Base-by-base conservation (phyloP, 495 filamentous ascomycete species). In the Aspergillus kassunensis region DNA sequence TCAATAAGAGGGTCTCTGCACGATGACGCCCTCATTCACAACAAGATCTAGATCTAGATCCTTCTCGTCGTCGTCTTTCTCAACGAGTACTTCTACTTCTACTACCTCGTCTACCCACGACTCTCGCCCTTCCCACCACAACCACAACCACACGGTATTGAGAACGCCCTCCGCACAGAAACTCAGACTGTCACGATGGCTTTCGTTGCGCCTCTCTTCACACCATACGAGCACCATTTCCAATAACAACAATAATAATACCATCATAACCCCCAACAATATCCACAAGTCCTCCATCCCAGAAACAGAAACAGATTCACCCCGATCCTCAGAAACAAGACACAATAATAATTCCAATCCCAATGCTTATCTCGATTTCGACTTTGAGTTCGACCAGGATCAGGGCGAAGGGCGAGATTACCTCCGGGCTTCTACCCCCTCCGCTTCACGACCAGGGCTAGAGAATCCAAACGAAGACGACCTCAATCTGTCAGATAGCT, bases 401-500 rank as follows among this genome's bases (percentile, higher is more conserved):
- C 4, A 27, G 4, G 24, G 9, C 24, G n/a, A n/a, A n/a, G n/a
- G n/a, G n/a, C n/a, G n/a, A n/a, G n/a, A n/a, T n/a, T n/a, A n/a
- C n/a, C n/a, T n/a, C n/a, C n/a, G n/a, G n/a, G 9, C 24, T 27
- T 27, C 4, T 27, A 27, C 4, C 9, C 24, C 24, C 9, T 27
- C 24, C 24, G 4, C 24, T 27, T 2, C 7, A 33, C 30, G 13
- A 3, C 13, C 30, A 3, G 13, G 12, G 9, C 4, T 9, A 3
- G 9, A 33, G 3, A 3, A 33, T 11, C 10, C 30, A 33, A 11
- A 3, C 4, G 12, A 33, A 43, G 13, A 51, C n/a, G 48, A 45
- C 7, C 51, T 48, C 18, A n/a, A n/a, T n/a, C 44, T 66, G 8
- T 46, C 46, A 1, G 51, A 55, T 9, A 57, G 51, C 15, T 67